Percentiles rank a stretch among this genome's conserved stretches.
phyloP scores from a whole-genome alignment of 208 protist species.

The Trypanosoma scelopori region DNA sequence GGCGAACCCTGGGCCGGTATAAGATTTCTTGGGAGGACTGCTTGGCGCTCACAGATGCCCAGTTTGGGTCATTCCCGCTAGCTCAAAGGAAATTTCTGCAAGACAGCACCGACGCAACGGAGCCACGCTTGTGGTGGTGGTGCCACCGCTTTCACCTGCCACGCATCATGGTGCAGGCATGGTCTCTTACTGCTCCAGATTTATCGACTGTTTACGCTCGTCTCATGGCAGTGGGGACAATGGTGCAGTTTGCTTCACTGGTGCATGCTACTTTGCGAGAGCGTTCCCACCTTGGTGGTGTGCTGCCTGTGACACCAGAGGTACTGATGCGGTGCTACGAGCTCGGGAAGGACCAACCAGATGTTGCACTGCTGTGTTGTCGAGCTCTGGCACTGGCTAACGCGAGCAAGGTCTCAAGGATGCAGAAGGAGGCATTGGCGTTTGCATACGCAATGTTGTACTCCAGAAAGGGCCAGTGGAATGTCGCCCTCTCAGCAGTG shows the following conservation, averaged over 20 bases:
- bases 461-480: slow-evolving; percentile 40
- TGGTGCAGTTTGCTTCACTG: slow-evolving; percentile 51
- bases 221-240: slow-evolving; percentile 30
- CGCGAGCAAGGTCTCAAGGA: slow-evolving; percentile 19
- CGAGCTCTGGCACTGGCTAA: slow-evolving; percentile 45
- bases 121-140: slow-evolving; percentile 9
- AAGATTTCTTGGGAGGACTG: slow-evolving; percentile 47
- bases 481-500: slow-evolving; percentile 43
- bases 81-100: slow-evolving; percentile 36
- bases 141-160: slow-evolving; percentile 3
- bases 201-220: slow-evolving; percentile 33
- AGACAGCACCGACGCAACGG: slow-evolving; percentile 6
- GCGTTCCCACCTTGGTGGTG: slow-evolving; percentile 46
- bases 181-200: slow-evolving; percentile 31
- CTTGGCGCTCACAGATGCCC: slow-evolving; percentile 39
- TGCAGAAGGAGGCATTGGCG: slow-evolving; percentile 46
- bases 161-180: slow-evolving; percentile 32
- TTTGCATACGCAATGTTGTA: slow-evolving; percentile 44
- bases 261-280: slow-evolving; percentile 49
- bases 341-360: slow-evolving; percentile 34
- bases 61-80: slow-evolving; percentile 38
- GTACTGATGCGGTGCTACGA: slow-evolving; percentile 53
- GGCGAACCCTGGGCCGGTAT: slow-evolving; percentile 47
- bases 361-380: slow-evolving; percentile 49
- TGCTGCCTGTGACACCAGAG: slow-evolving; percentile 52